Conservation (phyloP, 352 stramenopile genomes). For the Pythium scleroteichum region DNA sequence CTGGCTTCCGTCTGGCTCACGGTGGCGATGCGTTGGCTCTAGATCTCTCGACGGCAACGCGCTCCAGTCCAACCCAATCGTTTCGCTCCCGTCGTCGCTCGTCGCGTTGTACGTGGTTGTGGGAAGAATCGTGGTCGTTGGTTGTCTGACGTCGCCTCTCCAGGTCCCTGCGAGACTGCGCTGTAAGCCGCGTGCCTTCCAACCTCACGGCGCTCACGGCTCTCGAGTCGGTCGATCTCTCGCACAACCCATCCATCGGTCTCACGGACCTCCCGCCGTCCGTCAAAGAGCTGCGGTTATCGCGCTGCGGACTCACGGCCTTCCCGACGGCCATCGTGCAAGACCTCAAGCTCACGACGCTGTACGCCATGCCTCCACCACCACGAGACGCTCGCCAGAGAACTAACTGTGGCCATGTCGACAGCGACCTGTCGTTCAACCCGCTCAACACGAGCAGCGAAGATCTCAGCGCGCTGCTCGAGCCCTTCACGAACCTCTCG, state of each 20-base stretch:
- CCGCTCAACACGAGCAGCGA: conserved; percentile 1
- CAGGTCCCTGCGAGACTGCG: conserved; percentile 21
- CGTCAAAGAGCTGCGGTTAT: conserved; percentile 8
- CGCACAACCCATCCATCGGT: conserved; percentile 13
- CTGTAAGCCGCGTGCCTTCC: conserved; percentile 3
- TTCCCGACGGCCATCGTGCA: conserved; percentile 6
- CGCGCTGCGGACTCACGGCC: conserved; percentile 5
- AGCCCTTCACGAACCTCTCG: not conserved
- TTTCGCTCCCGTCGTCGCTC: not conserved
- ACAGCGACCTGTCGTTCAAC: conserved; percentile 25
- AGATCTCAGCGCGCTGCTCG: not conserved
- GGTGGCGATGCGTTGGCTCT: not conserved
- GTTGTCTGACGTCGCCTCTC: not conserved
- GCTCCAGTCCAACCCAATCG: not conserved
- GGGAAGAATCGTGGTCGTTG: no score
- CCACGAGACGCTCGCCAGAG: no score
- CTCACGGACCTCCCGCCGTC: not conserved
- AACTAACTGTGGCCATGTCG: no score
- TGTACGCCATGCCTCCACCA: conserved; percentile 20
- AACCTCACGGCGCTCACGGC: not conserved
- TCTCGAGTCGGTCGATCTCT: conserved; percentile 18
- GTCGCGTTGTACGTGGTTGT: conserved; percentile 11
- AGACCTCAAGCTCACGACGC: conserved; percentile 8
- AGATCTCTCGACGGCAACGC: conserved; percentile 20
- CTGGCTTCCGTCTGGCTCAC: no score